A percentile compares a stretch with the other conserved stretches of the same genome.
Evolutionary conservation across 495 filamentous ascomycete species (phyloP).

Genomic region (Podospora didyma): DNA sequence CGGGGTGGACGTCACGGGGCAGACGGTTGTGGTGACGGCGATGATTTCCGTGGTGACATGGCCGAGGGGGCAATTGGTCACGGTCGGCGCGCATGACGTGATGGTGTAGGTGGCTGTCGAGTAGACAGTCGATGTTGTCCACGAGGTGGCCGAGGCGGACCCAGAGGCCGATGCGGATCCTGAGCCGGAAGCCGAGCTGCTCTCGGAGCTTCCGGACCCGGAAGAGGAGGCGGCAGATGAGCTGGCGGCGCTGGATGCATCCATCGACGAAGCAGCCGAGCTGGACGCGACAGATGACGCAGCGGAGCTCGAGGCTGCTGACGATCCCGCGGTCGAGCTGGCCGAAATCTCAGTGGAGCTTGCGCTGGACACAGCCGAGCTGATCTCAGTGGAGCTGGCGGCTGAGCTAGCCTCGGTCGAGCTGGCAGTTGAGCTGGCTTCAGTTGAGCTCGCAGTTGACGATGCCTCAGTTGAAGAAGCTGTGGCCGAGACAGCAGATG

Average conservation of each 20-base stretch:
- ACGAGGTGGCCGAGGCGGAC: neutral
- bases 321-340: neutral
- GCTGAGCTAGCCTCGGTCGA: neutral
- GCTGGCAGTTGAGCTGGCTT: constrained; percentile 1
- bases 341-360: no score
- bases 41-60: constrained; percentile 33
- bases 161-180: no score
- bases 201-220: neutral
- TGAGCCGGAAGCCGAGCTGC: neutral
- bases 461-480: neutral
- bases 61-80: constrained; percentile 48
- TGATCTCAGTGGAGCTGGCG: neutral
- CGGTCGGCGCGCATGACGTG: constrained; percentile 54
- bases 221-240: neutral
- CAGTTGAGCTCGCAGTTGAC: neutral
- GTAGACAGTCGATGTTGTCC: constrained; percentile 38
- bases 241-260: neutral
- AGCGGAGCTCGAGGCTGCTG: no score
- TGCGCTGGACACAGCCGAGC: neutral
- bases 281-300: neutral
- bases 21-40: constrained; percentile 36
- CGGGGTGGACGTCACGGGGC: constrained; percentile 30
- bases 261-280: neutral
- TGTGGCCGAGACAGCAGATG: no score
- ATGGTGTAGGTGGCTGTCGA: constrained; percentile 50